Evolutionary conservation across 305 asterid genomes (phyloP), one percentile per base, ranked within the genome.

Genomic region (Lippia alba): DNA sequence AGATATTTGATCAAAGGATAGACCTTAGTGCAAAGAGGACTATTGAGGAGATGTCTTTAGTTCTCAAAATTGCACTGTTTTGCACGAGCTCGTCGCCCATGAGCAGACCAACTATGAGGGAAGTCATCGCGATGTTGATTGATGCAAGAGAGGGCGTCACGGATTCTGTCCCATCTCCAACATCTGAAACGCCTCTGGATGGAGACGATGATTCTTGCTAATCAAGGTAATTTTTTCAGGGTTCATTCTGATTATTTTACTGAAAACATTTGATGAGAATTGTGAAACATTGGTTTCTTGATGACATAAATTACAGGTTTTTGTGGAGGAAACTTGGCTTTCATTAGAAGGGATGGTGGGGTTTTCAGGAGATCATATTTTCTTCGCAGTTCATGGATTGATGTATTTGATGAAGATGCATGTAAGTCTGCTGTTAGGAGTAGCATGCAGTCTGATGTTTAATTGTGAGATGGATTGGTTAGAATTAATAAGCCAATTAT

Each of bases 51-150:
- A 88, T 92, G 91, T 81, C 89, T 61, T 79, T 92, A 15, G 88
- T 92, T 58, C 92, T 92, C 16, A 92, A 87, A 77, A 92, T 90
- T 55, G 98, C 95, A 16, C 56, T 92, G 75, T 88, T 92, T 59
- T 92, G 98, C 66, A 90, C 98, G 36, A 90, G 82, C 77, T 75
- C 88, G 14, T 88, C 96, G 12, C 98, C 97, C 45, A 75, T 77
- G 61, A 88, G 86, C 61, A 78, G 98, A 79, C 98, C 98, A 6
- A 90, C 90, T n/a, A 92, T 90, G 94, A 79, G 93, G 5, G 86
- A 92, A 78, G 97, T 92, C 10, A 81, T 90, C 6, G 79, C 95
- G 4, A 92, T 90, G 97, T 76, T 92, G 78, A 73, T 84, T 32
- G 94, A 87, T 44, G 84, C 85, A 5, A 80, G 85, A 81, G 98